Percentiles rank a stretch among this genome's conserved stretches.
These are phyloP conservation scores for Amanita exitialis DNA, from an alignment of 768 basidiomycete genomes.

Conservation along the genomic window DNA sequence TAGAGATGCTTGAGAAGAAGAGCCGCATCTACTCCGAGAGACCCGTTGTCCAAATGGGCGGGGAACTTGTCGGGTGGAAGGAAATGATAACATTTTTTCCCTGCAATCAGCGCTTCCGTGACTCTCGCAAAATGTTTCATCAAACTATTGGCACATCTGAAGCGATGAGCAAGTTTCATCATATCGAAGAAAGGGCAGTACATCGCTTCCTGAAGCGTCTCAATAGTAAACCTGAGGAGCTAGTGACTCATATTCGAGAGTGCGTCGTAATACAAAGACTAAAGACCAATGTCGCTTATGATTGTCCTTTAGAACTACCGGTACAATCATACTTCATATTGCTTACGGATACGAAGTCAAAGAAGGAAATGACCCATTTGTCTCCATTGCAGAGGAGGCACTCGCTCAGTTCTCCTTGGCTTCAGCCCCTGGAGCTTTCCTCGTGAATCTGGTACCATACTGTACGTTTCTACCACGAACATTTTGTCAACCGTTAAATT, in stretches of 20 bases:
- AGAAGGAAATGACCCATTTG: conserved; percentile 20
- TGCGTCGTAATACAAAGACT: conserved; percentile 13
- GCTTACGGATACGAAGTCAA: conserved; percentile 21
- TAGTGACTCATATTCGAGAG: conserved; percentile 25
- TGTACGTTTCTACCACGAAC: not conserved
- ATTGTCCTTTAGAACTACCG: not conserved
- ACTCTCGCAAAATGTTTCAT: conserved; percentile 30
- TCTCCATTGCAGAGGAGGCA: conserved; percentile 18
- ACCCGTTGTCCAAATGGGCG: conserved; percentile 31
- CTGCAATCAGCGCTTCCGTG: conserved; percentile 30
- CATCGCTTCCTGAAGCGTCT: conserved; percentile 28
- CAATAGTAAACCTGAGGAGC: conserved; percentile 22
- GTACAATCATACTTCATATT: conserved; percentile 16
- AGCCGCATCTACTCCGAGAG: conserved; percentile 50
- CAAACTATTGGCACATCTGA: conserved; percentile 28
- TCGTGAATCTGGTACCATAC: conserved; percentile 20
- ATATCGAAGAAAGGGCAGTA: conserved; percentile 28
- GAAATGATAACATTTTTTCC: conserved; percentile 23
- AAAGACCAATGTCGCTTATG: not conserved
- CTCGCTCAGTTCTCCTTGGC: conserved; percentile 14
- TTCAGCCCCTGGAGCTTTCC: conserved; percentile 16
- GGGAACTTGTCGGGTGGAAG: conserved; percentile 32
- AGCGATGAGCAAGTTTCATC: conserved; percentile 26
- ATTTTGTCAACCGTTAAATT: not conserved
- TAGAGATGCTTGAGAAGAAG: conserved; percentile 44